These are phyloP conservation scores for Phanerodontia chrysosporium DNA, from an alignment of 768 basidiomycete species.

Conservation along the genomic window DNA sequence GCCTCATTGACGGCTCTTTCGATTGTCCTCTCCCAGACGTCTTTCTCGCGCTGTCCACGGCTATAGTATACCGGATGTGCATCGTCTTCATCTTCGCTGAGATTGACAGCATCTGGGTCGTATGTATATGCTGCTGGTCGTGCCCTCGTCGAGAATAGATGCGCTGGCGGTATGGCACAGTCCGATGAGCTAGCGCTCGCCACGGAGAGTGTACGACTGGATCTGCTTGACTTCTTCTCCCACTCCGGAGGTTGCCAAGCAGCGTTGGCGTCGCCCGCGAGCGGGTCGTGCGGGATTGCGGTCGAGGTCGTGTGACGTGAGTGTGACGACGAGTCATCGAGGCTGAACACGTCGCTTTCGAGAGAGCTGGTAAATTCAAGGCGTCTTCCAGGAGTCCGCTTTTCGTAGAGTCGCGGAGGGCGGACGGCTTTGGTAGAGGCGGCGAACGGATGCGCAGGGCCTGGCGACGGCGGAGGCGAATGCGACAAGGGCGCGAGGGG, in stretches of 20 bases:
- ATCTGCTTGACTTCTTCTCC: slow-evolving; percentile 12
- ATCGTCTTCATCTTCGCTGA: slow-evolving; percentile 12
- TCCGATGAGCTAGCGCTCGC: background rate
- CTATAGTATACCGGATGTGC: slow-evolving; percentile 7
- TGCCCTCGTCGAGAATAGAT: background rate
- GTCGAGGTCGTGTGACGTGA: slow-evolving; percentile 14
- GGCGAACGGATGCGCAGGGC: slow-evolving; percentile 47
- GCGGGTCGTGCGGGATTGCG: background rate
- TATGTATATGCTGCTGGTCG: background rate
- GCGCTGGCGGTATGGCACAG: background rate
- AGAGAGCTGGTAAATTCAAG: background rate
- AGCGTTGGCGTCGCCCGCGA: slow-evolving; percentile 16
- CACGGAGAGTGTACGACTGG: slow-evolving; percentile 5
- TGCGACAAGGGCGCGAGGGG: slow-evolving; percentile 21
- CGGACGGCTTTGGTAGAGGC: slow-evolving; percentile 49
- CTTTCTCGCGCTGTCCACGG: slow-evolving; percentile 23
- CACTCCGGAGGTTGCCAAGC: slow-evolving; percentile 17
- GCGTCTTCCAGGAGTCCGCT: background rate
- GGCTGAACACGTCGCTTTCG: background rate
- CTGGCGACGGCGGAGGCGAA: slow-evolving; percentile 29
- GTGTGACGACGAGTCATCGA: slow-evolving; percentile 10
- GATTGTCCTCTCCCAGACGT: slow-evolving; percentile 49
- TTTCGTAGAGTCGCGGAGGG: slow-evolving; percentile 43
- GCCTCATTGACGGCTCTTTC: slow-evolving; percentile 41
- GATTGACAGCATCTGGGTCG: slow-evolving; percentile 4